Evolutionary conservation across 306 rosid genomes (phyloP).

Genomic region (Cercis canadensis): DNA sequence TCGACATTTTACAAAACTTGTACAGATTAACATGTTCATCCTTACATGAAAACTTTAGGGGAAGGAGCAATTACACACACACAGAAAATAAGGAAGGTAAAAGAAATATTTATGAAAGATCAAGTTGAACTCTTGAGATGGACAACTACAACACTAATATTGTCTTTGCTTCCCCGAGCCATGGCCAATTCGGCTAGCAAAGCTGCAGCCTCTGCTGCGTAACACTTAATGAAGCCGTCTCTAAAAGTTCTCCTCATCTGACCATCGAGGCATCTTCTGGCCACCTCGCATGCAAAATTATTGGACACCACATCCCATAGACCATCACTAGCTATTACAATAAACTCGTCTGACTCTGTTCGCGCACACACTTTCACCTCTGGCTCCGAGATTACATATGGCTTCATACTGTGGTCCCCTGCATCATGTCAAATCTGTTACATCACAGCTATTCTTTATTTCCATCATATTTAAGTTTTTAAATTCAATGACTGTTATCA

Average conservation of each 20-base stretch:
- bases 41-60: not conserved
- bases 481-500: too few species aligned
- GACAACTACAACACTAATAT: constrained; percentile 57
- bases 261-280: constrained; percentile 39
- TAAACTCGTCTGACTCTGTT: constrained; percentile 54
- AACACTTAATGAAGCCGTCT: constrained; percentile 12
- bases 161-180: constrained; percentile 74
- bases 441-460: not conserved
- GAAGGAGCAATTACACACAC: not conserved
- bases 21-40: not conserved
- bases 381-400: constrained; percentile 59
- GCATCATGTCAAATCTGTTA: constrained; percentile 6
- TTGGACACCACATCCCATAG: constrained; percentile 72
- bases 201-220: constrained; percentile 2
- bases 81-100: too few species aligned
- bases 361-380: constrained; percentile 51
- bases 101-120: not conserved
- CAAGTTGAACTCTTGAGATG: not conserved
- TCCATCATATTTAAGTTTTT: too few species aligned
- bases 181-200: constrained; percentile 66
- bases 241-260: constrained; percentile 31
- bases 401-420: constrained; percentile 73
- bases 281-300: constrained; percentile 59
- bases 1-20: not conserved
- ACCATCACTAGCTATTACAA: constrained; percentile 71